Evolutionary conservation across 495 filamentous ascomycete genomes (phyloP), one percentile per base, ranked within the genome.

Genomic region (Cenococcum geophilum): DNA sequence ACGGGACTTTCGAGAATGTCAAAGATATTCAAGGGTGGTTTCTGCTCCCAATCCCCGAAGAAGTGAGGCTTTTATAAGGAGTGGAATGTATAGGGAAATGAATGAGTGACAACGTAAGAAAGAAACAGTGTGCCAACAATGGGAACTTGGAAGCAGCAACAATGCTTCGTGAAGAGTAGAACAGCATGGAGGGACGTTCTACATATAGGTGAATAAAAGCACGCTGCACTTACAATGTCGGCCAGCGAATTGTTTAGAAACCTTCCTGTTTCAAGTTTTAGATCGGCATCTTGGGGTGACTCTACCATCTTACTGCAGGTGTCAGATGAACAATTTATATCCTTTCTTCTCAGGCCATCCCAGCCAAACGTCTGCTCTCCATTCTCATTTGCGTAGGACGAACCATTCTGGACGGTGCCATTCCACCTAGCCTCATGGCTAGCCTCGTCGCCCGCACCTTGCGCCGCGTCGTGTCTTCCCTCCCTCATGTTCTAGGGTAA

Each of bases 181-280:
- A 14, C 21, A 23, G 20, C 47, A 42, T 22, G 53, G 48, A 48
- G 40, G 8, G 27, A 54, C 48, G 59, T 65, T 68, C 50, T 65
- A 62, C 45, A 68, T 68, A 68, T 53, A 58, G 49, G 53, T 22
- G 48, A 61, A 25, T 34, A 18, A 59, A 32, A 27, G 23, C 21
- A 4, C 1, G 9, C 16, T 25, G 21, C 49, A 52, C 49, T 52
- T 23, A 52, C 49, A 22, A 52, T 0, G 23, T 25, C 49, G 25
- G 18, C 18, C 45, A 25, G 49, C 49, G 49, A 55, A 32, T 48
- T 65, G 66, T 69, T 66, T 65, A 49, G 32, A 59, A 60, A 58
- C 45, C 48, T 62, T 52, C 65, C 22, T 63, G 66, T 69, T 69
- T 69, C 66, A 69, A 27, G 63, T 66, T 61, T 60, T 21, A 42